A percentile compares a stretch with the other conserved stretches of the same genome.
Evolutionary conservation across 1,284 basidiomycete species (phyloP).

Genomic region (Xerocomus amazonicus): DNA sequence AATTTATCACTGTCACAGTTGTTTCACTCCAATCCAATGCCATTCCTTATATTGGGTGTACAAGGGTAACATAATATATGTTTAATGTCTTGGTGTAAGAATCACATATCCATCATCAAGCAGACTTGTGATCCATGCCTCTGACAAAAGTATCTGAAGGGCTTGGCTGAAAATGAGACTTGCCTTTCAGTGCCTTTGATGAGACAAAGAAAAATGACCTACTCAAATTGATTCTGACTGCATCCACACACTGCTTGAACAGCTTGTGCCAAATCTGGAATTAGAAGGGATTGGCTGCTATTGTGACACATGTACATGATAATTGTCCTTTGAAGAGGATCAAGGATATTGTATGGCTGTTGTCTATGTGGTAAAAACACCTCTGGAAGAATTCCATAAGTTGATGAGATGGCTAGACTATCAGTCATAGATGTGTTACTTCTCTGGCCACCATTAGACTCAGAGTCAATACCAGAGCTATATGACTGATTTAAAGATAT

Average conservation of each 20-base stretch:
- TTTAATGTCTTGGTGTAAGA: conserved; percentile 27
- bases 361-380: conserved; percentile 23
- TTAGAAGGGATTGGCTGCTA: conserved; percentile 3
- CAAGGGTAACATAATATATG: no score
- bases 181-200: neutral
- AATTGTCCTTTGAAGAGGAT: conserved; percentile 19
- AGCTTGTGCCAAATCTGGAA: conserved; percentile 14
- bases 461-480: neutral
- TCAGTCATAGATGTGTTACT: neutral
- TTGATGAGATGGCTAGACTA: neutral
- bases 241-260: conserved; percentile 14
- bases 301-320: conserved; percentile 19
- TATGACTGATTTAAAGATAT: conserved; percentile 5
- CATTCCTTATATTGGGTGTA: neutral
- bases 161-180: conserved; percentile 13
- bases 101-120: conserved; percentile 30
- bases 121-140: conserved; percentile 33
- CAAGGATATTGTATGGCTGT: conserved; percentile 18
- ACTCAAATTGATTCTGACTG: conserved; percentile 25
- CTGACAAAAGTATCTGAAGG: conserved; percentile 22
- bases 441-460: neutral
- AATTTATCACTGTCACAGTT: neutral
- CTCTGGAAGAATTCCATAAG: conserved; percentile 10
- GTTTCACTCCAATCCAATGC: neutral
- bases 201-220: conserved; percentile 3